Evolutionary conservation across 2,329 filamentous ascomycete species (phyloP), one percentile per base, ranked within the genome.

Genomic region (Sclerotiophoma versabilis): DNA sequence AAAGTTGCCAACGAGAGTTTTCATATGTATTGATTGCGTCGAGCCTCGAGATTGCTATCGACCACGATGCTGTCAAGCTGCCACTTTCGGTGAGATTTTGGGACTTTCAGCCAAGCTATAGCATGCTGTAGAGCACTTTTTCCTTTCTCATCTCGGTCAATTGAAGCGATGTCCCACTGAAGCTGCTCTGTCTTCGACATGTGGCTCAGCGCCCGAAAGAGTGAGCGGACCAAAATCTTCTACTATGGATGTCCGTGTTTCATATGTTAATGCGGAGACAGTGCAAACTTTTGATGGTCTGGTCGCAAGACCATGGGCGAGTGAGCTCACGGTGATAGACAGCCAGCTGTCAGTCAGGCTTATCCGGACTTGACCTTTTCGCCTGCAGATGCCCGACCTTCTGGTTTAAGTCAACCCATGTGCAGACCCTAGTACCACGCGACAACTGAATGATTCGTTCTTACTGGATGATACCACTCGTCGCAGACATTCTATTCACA

Each of bases 161-260:
- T 15, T 11, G 10, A 12, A 7, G 20, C 37, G n/a, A 25, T 34
- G 1, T 25, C 19, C 11, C 26, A 2, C 10, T 33, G 15, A 10
- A 11, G 23, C 44, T n/a, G 5, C 2, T 25, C 14, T 17, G 23
- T 20, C 26, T 19, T 17, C 14, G 12, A 20, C 17, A 14, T 15
- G n/a, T 38, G 12, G 19, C 22, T n/a, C 17, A 25, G 5, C 19
- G 11, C 26, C 27, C 33, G 26, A 23, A n/a, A 22, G n/a, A 29
- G 11, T 25, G n/a, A 38, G 15, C 22, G n/a, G 25, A 7, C 8
- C 17, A 10, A 22, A 22, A 11, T 14, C 34, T 26, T 15, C 34
- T 30, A 23, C 10, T n/a, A 22, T 20, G 26, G 48, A 52, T 33
- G 42, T 52, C 49, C 49, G 49, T 42, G 42, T 52, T 46, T 52